These are phyloP conservation scores for Arabis alpina DNA, from an alignment of 345 rosid species.

Conservation along the genomic window DNA sequence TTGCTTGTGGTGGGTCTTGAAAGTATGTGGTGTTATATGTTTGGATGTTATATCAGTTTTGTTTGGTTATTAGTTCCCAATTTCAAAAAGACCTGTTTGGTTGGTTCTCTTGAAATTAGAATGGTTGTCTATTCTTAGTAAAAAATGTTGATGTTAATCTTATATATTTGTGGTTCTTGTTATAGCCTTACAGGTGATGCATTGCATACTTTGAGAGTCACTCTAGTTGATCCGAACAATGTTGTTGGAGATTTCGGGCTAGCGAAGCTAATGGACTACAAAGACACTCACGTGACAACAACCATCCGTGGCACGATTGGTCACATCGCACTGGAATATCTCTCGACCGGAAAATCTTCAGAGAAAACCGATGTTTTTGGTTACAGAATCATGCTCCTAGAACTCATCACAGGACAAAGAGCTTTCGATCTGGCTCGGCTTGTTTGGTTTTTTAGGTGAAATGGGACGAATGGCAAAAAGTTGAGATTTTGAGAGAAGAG, in stretches of 20 bases:
- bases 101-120: slow-evolving; percentile 1
- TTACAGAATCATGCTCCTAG: slow-evolving; percentile 94
- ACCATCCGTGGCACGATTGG: slow-evolving; percentile 98
- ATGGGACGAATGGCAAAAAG: slow-evolving; percentile 99
- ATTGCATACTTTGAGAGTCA: slow-evolving; percentile 76
- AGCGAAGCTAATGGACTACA: slow-evolving; percentile 98
- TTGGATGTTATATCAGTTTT: neutral
- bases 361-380: slow-evolving; percentile 99
- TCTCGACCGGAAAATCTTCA: slow-evolving; percentile 93
- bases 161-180: slow-evolving; percentile 29
- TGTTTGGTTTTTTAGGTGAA: too few relatives aligned
- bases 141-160: slow-evolving; percentile 14
- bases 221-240: slow-evolving; percentile 81
- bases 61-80: too few relatives aligned
- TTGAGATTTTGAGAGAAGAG: slow-evolving; percentile 87
- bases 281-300: too few relatives aligned
- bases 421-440: slow-evolving; percentile 98
- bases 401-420: slow-evolving; percentile 94
- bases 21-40: neutral
- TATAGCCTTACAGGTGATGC: slow-evolving; percentile 99
- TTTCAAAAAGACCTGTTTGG: too few relatives aligned
- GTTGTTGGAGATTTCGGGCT: slow-evolving; percentile 97
- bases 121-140: neutral
- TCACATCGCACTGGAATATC: slow-evolving; percentile 96
- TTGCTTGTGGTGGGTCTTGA: slow-evolving; percentile 11